Base-by-base conservation (phyloP, 768 basidiomycete species). In the Baorangia bicolor region DNA sequence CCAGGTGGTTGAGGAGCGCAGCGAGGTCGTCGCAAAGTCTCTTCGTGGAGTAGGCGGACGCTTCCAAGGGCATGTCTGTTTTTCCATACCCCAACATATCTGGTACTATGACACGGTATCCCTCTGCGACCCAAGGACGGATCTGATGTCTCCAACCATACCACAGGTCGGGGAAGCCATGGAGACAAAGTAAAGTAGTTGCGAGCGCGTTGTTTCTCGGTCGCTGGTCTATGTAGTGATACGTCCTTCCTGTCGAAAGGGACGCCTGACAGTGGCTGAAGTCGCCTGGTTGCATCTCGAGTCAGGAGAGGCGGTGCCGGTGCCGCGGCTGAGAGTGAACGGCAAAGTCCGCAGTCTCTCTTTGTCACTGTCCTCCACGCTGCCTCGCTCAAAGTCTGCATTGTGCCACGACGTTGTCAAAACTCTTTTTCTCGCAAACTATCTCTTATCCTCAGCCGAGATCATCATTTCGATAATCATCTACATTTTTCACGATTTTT, bases 121-220 rank as follows among this genome's bases (percentile, higher is more conserved):
- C 86, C 38, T 72, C 69, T 39, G 75, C 71, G 18, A 81, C 81
- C 87, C 88, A 90, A 1, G 87, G 83, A 4, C 75, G 77, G 55
- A 92, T 88, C 67, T 90, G 89, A 66, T 86, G 69, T 51, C 87
- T 77, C 88, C 88, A 91, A 33, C 87, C 87, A 68, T 85, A 90
- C 78, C 77, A 79, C 33, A 76, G 67, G 64, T 92, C 91, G 14
- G 91, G 90, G 66, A 92, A 92, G 2, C 91, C 90, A 64, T 93
- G 91, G 18, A 92, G 58, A 65, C 86, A 87, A n/a, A 92, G 75
- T 8, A 92, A 58, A 2, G 88, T 84, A 1, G 74, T 73, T 11
- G 12, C 27, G 8, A 74, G 63, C 30, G 72, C 65, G 58, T 78
- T 75, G 40, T 70, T 56, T 16, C 53, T 58, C 6, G 87, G 86